Evolutionary conservation across 331 rosid genomes (phyloP), one percentile per base, ranked within the genome.

Genomic region (Pyrus hybrid): DNA sequence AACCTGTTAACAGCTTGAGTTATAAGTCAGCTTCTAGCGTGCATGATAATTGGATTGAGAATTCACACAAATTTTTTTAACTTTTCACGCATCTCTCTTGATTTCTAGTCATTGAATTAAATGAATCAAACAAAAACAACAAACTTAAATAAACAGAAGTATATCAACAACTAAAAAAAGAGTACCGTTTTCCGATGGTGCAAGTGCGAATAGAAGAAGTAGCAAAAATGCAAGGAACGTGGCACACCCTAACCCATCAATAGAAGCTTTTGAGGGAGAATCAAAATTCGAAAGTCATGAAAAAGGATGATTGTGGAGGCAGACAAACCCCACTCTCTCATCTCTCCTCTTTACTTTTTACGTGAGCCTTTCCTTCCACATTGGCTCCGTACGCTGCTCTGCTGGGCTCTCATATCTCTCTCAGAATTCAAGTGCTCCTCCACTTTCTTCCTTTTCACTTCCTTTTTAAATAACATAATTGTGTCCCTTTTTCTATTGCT

Each of bases 241-340:
- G 93, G 91, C 89, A 76, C 32, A 26, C 22, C 68, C 53, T 61
- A 23, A 73, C 75, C 88, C 91, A 77, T 73, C 76, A 21, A 13
- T 53, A 66, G 71, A 8, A 32, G 77, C 71, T 80, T 56, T 78
- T 73, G 41, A 61, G 33, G 58, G 56, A 74, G 84, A 84, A 86
- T 84, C 62, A 69, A 76, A 78, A 41, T 41, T 11, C 45, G 0
- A 11, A 68, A 35, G 80, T 71, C 70, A 25, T 7, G 66, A 74
- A 78, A 81, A 76, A 67, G 72, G 74, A 79, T 73, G 80, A 86
- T 81, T 81, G 71, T 80, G 79, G 80, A 78, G 77, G 84, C 79
- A 76, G 77, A 74, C 76, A 78, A 66, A 58, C 29, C 74, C 87
- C 83, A 73, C 80, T 63, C 58, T 63, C 43, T 6, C 49, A 3